Evolutionary conservation across 306 rosid genomes (phyloP), one percentile per base, ranked within the genome.

Genomic region (Trifolium subterraneum): DNA sequence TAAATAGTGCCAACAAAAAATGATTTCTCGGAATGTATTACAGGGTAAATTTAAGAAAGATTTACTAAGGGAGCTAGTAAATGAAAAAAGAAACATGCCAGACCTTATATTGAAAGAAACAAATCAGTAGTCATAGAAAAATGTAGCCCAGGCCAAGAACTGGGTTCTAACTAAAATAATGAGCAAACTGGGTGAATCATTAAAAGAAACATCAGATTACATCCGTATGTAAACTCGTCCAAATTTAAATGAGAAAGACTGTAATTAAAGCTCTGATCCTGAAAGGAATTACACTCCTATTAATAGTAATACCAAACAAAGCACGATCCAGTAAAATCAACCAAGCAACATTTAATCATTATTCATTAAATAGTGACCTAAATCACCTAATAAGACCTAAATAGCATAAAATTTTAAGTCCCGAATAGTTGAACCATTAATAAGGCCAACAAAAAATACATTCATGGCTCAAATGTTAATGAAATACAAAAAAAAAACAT

Each of bases 271-370:
- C 51, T 73, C 60, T 33, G 73, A 73, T 62, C 63, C 31, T 22
- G 42, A 4, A 68, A 68, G 58, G 18, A 48, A 60, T 59, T 52
- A 14, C 31, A 70, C 41, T 68, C 68, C 73, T 14, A 52, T 20
- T 25, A 58, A 42, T 39, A 31, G 23, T 42, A 65, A 42, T 56
- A 56, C 72, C 62, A 72, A 39, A 61, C 29, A 47, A 61, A 9
- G 70, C 64, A 54, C 18, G 58, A 14, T 65, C 25, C 35, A 13
- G 60, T 65, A 41, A 66, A 66, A 75, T 42, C 68, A 67, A 29
- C 18, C 27, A 64, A 42, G 47, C 41, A 64, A 10, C 16, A 71
- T 71, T 25, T n/a, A 38, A 64, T 75, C 75, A 81, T 12, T 66
- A 60, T 64, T 63, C 16, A 64, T 10, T 64, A 20, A 66, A 41